Base-by-base conservation (phyloP, 2,329 filamentous ascomycete species). In the Phyllosticta paracitricarpa region DNA sequence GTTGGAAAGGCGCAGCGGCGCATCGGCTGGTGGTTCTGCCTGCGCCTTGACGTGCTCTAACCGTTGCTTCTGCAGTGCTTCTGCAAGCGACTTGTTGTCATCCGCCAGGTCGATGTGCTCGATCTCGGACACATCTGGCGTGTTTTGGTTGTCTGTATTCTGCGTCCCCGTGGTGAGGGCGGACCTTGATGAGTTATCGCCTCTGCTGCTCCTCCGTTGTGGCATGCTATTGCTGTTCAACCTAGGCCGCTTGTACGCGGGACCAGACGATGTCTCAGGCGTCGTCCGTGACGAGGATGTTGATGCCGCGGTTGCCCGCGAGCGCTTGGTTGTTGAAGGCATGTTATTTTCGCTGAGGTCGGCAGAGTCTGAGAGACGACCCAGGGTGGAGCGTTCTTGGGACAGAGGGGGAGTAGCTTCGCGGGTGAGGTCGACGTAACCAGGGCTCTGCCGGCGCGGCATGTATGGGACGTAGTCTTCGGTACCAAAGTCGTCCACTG, bases 71-170 rank as follows among this genome's bases (percentile, higher is more conserved):
- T 81, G 76, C 14, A 82, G 69, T 0, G 77, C 71, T 10, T 77
- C 75, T 2, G 76, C 73, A 1, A 83, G 69, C 0, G 72, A 64
- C 2, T 67, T 67, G 12, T 73, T 70, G 35, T 75, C 75, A 17
- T 78, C 72, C 0, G 78, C 74, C 24, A 84, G 68, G 67, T 84
- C 81, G 5, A 84, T 74, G 25, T 78, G 73, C 54, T 82, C 79
- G 7, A 81, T 68, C 2, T 71, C 65, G 7, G 68, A 54, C 2
- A 40, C 25, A 17, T 57, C 54, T 54, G 57, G 6, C 3, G 28
- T n/a, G 25, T 14, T 25, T 17, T 17, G 6, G 58, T 24, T 25
- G 10, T 54, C 25, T 25, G 22, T 28, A 24, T 61, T 56, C 33
- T 65, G 59, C 8, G 64, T 64, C 24, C 40, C 57, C 12, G 48